Base-by-base conservation (phyloP, 257 asterid genomes). In the Parsonsia alboflavescens region DNA sequence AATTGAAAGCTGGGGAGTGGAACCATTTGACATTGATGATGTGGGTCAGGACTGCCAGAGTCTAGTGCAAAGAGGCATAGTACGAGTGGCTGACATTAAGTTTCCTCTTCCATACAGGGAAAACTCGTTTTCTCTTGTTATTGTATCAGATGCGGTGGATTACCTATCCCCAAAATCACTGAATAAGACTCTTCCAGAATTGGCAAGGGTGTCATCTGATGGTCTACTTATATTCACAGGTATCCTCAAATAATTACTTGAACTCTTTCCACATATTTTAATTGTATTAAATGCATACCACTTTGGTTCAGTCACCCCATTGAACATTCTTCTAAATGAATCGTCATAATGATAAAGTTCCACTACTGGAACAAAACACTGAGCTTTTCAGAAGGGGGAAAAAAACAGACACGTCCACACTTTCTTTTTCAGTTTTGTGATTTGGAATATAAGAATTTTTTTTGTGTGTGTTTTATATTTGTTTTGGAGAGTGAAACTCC, bases 1-100 rank as follows among this genome's bases (percentile, higher is more conserved):
- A 45, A 85, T 88, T 70, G 97, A 93, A 78, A 96, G 92, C 54
- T 93, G 96, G 93, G 98, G 98, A n/a, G 65, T 93, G 22, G 98
- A 93, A 82, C 96, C 96, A 21, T 91, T 89, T 72, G 98, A 91
- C 75, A 72, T 91, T 63, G 97, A 91, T 62, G 98, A 91, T 72
- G 89, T 87, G 50, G 92, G 79, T 76, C 71, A 48, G 70, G 81
- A 76, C 83, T 93, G 97, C 88, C 87, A 81, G 82, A 83, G 77
- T 69, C 92, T 91, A 49, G 90, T 89, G 57, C 89, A 44, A 59
- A 87, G 79, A 76, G 96, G 96, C 76, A 57, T 85, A 33, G 92
- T 89, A 33, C 96, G 96, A 12, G 91, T 88, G 70, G 92, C 95
- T 70, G 97, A 93, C 71, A 88, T 93, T 84, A 93, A 91, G 82